phyloP scores from a whole-genome alignment of 1,139 yeast species.

The Pichia sp. region DNA sequence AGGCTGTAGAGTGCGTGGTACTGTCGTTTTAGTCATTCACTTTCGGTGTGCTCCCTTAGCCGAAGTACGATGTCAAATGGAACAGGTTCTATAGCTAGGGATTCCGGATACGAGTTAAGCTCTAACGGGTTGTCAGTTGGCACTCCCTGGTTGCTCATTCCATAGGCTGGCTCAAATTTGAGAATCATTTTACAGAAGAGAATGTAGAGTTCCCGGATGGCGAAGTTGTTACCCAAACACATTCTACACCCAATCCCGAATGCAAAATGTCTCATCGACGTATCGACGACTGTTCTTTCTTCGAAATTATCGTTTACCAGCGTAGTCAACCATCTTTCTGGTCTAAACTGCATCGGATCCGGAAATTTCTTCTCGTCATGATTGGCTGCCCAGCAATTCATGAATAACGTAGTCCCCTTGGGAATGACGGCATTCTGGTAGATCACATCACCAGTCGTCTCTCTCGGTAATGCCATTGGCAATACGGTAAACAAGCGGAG shows the following conservation, averaged over 20 bases:
- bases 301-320: conserved; percentile 24
- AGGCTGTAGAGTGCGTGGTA: background rate
- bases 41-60: conserved; percentile 2
- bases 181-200: conserved; percentile 40
- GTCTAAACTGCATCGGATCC: conserved; percentile 52
- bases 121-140: conserved; percentile 42
- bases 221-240: conserved; percentile 66
- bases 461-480: conserved; percentile 64
- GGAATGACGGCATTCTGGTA: conserved; percentile 47
- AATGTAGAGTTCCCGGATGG: conserved; percentile 57
- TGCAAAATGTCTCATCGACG: conserved; percentile 44
- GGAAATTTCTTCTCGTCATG: conserved; percentile 50
- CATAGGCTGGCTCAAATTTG: conserved; percentile 28
- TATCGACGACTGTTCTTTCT: conserved; percentile 7
- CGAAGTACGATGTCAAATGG: conserved; percentile 38
- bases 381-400: conserved; percentile 72
- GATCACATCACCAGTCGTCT: conserved; percentile 47
- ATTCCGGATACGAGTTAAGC: conserved; percentile 46
- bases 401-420: conserved; percentile 48
- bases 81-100: conserved; percentile 59
- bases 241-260: conserved; percentile 70
- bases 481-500: conserved; percentile 60
- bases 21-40: background rate
- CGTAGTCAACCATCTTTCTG: conserved; percentile 51
- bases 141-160: background rate